Evolutionary conservation across 2,329 filamentous ascomycete species (phyloP).

Genomic region (Curvularia eragrostidis): DNA sequence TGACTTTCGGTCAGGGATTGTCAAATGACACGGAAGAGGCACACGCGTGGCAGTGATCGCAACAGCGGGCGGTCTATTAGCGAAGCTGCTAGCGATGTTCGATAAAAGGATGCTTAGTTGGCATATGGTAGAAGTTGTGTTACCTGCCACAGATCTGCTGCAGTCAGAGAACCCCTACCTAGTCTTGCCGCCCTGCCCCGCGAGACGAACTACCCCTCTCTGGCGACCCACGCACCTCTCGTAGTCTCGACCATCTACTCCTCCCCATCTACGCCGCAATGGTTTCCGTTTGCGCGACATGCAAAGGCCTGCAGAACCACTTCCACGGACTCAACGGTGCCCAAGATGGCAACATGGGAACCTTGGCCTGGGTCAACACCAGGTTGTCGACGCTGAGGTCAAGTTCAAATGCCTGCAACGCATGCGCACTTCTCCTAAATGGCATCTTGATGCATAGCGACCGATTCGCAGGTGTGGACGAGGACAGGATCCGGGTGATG

Average conservation of each 20-base stretch:
- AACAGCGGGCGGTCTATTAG: background rate
- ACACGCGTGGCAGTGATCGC: conserved; percentile 11
- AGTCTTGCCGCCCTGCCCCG: conserved; percentile 22
- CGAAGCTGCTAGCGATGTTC: conserved; percentile 4
- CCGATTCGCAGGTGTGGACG: conserved; percentile 33
- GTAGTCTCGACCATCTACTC: conserved; percentile 8
- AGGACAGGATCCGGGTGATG: conserved; percentile 34
- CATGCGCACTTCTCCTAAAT: conserved; percentile 44
- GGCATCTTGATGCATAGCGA: conserved; percentile 44
- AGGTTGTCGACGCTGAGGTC: conserved; percentile 38
- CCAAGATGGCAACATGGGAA: conserved; percentile 23
- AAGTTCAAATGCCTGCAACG: conserved; percentile 41
- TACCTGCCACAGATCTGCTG: conserved; percentile 9
- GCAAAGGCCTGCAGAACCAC: conserved; percentile 45
- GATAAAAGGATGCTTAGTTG: conserved; percentile 16
- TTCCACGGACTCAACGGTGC: conserved; percentile 26
- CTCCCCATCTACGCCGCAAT: conserved; percentile 23
- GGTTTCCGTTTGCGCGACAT: conserved; percentile 43
- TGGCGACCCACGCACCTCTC: conserved; percentile 13
- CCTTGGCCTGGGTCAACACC: conserved; percentile 37
- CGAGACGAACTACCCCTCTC: conserved; percentile 19
- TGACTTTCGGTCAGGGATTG: conserved; percentile 6
- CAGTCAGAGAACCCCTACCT: conserved; percentile 10
- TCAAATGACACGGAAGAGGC: conserved; percentile 15
- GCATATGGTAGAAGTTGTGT: conserved; percentile 14